phyloP scores from a whole-genome alignment of 257 asterid species.

The Perilla frutescens region DNA sequence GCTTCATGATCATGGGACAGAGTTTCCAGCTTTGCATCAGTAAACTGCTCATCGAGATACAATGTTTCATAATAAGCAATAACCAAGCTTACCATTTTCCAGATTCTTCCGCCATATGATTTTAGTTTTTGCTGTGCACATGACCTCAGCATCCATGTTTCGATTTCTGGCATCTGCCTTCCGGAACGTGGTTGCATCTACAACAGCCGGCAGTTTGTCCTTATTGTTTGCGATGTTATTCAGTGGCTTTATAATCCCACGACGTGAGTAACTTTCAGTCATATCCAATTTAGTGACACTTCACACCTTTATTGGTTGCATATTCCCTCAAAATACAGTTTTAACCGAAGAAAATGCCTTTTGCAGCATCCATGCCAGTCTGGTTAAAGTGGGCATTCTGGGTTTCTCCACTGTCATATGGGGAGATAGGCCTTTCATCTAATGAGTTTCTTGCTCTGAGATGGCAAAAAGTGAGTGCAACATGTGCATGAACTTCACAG shows the following conservation, averaged over 20 bases:
- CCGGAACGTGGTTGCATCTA: constrained; percentile 53
- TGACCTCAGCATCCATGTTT: constrained; percentile 61
- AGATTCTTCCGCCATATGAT: constrained; percentile 70
- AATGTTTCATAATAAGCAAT: background rate
- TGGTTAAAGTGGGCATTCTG: constrained; percentile 81
- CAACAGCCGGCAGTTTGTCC: constrained; percentile 53
- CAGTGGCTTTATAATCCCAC: constrained; percentile 71
- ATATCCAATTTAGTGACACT: background rate
- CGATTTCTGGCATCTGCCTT: constrained; percentile 68
- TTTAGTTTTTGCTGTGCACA: constrained; percentile 55
- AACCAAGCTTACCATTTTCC: constrained; percentile 23
- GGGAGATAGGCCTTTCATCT: constrained; percentile 66
- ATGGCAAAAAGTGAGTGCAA: constrained; percentile 63
- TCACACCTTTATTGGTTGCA: background rate
- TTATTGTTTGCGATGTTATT: constrained; percentile 47
- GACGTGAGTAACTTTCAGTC: constrained; percentile 46
- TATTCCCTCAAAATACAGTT: background rate
- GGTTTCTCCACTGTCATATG: constrained; percentile 73
- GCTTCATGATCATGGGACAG: background rate
- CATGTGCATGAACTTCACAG: background rate
- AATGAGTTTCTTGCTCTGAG: constrained; percentile 75
- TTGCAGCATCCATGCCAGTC: constrained; percentile 74
- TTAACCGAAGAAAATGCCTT: background rate
- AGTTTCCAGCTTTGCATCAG: background rate
- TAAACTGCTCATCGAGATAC: background rate